phyloP scores from a whole-genome alignment of 352 stramenopile species.

The Phytophthora europaea region DNA sequence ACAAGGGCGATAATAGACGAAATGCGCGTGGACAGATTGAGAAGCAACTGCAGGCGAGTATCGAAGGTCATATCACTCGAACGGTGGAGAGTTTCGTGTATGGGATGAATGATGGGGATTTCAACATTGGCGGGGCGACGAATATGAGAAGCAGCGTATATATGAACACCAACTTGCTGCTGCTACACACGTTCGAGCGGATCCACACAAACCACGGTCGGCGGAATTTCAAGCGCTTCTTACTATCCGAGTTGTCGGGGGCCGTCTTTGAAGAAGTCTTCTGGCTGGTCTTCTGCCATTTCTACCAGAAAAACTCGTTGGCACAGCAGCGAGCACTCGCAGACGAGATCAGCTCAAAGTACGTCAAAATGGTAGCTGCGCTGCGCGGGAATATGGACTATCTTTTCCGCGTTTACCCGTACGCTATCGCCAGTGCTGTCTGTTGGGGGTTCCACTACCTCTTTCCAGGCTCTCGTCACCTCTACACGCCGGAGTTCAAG shows the following conservation, averaged over 20 bases:
- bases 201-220: constrained; percentile 80
- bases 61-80: constrained; percentile 90
- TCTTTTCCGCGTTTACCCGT: constrained; percentile 91
- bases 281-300: constrained; percentile 91
- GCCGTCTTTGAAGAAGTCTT: constrained; percentile 91
- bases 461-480: constrained; percentile 86
- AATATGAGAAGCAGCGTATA: constrained; percentile 38
- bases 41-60: constrained; percentile 89
- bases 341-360: constrained; percentile 75
- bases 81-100: constrained; percentile 83
- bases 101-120: constrained; percentile 20
- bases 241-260: constrained; percentile 79
- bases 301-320: constrained; percentile 86
- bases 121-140: neutral
- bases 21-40: constrained; percentile 85
- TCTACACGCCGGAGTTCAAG: constrained; percentile 90
- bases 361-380: constrained; percentile 83
- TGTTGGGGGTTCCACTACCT: constrained; percentile 91
- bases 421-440: constrained; percentile 80
- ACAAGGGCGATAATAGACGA: constrained; percentile 78
- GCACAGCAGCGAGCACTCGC: constrained; percentile 75
- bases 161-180: constrained; percentile 88
- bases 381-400: constrained; percentile 86
- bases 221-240: constrained; percentile 88
- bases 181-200: constrained; percentile 86